A percentile compares a stretch with the other conserved stretches of the same genome.
phyloP scores from a whole-genome alignment of 2,329 filamentous ascomycete genomes.

The Xylariales sp. region DNA sequence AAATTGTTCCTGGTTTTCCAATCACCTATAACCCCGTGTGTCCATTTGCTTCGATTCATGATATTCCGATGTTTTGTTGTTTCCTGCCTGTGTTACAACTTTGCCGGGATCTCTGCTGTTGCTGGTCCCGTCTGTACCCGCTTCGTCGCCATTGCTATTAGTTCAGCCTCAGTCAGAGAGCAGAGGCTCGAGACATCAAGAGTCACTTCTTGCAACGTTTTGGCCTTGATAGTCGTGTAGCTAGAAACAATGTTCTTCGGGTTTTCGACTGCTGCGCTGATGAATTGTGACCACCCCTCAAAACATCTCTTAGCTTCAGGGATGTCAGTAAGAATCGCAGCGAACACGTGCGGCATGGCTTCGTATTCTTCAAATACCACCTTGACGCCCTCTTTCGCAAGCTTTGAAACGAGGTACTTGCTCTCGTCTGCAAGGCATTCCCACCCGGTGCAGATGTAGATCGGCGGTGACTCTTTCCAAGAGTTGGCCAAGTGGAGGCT shows the following conservation, averaged over 20 bases:
- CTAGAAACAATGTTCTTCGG: slow-evolving; percentile 28
- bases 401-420: slow-evolving; percentile 52
- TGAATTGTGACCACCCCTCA: slow-evolving; percentile 52
- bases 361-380: slow-evolving; percentile 71
- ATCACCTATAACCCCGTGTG: too few species aligned
- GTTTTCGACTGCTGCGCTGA: slow-evolving; percentile 34
- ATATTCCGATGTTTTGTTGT: too few species aligned
- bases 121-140: slow-evolving; percentile 17
- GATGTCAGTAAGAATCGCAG: slow-evolving; percentile 46
- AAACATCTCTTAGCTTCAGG: slow-evolving; percentile 47
- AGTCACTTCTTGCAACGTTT: slow-evolving; percentile 43
- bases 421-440: slow-evolving; percentile 69
- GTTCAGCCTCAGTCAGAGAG: slow-evolving; percentile 37
- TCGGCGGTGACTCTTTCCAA: slow-evolving; percentile 61
- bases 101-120: slow-evolving; percentile 11
- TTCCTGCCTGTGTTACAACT: too few species aligned
- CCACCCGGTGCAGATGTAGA: slow-evolving; percentile 66
- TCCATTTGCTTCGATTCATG: too few species aligned
- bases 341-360: slow-evolving; percentile 77
- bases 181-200: slow-evolving; percentile 39
- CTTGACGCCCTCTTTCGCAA: slow-evolving; percentile 51
- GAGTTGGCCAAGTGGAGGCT: slow-evolving; percentile 52
- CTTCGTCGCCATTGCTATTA: slow-evolving; percentile 32
- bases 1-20: too few species aligned
- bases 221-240: slow-evolving; percentile 44